These are phyloP conservation scores for Saccharomycopsis sp. DNA, from an alignment of 805 yeast genomes.

Conservation along the genomic window DNA sequence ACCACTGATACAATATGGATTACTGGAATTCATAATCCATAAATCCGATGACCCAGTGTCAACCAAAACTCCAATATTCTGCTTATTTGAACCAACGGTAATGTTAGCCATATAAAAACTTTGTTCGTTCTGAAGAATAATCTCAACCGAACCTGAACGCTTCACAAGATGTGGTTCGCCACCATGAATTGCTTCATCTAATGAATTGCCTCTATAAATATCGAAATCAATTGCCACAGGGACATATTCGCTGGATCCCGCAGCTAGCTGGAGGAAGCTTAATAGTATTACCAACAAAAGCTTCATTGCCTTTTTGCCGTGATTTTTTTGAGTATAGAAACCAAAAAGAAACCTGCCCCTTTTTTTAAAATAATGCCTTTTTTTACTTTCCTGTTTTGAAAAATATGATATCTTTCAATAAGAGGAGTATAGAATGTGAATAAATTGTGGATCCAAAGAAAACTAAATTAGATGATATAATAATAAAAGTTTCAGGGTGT, in stretches of 20 bases:
- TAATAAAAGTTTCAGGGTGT: no score
- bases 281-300: not conserved
- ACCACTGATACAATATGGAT: slow-evolving; percentile 37
- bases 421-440: no score
- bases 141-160: slow-evolving; percentile 28
- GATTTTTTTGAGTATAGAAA: no score
- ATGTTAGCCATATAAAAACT: slow-evolving; percentile 41
- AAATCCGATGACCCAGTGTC: slow-evolving; percentile 77
- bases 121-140: slow-evolving; percentile 33
- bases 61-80: slow-evolving; percentile 48
- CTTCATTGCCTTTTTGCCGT: no score
- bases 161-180: slow-evolving; percentile 19
- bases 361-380: no score
- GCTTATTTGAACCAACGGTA: slow-evolving; percentile 51
- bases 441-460: no score
- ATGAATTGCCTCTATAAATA: slow-evolving; percentile 17
- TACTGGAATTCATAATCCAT: slow-evolving; percentile 49
- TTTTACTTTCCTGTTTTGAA: no score
- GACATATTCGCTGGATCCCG: no score
- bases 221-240: slow-evolving; percentile 19
- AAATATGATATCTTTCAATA: no score
- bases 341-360: no score
- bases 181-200: slow-evolving; percentile 3
- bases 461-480: no score
- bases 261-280: no score